Percentiles rank a stretch among this genome's conserved stretches.
phyloP scores from a whole-genome alignment of 1,139 yeast genomes.

The Blastobotrys indianensis region DNA sequence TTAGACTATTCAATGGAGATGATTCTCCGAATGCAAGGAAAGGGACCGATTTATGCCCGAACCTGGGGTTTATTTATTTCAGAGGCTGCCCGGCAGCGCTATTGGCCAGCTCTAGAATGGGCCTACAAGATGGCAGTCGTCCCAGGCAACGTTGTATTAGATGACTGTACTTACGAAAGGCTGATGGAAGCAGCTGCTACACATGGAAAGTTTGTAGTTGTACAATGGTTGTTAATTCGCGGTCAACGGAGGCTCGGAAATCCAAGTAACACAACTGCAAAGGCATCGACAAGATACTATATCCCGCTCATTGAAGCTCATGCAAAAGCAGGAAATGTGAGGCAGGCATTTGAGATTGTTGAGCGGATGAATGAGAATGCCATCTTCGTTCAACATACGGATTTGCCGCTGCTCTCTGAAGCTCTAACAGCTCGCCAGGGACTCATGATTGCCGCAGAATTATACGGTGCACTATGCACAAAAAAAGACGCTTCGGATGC shows the following conservation, averaged over 20 bases:
- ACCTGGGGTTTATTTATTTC: constrained; percentile 34
- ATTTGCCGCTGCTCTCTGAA: constrained; percentile 21
- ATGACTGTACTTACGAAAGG: constrained; percentile 27
- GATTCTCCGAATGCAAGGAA: constrained; percentile 22
- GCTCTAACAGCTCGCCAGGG: constrained; percentile 36
- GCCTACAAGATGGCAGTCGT: constrained; percentile 27
- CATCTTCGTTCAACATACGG: constrained; percentile 15
- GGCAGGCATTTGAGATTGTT: constrained; percentile 16
- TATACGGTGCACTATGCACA: constrained; percentile 27
- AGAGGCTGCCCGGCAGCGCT: constrained; percentile 21
- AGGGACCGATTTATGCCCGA: constrained; percentile 26
- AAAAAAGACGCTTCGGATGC: constrained; percentile 18
- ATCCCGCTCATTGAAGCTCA: constrained; percentile 27
- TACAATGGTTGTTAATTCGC: constrained; percentile 30
- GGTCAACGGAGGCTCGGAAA: neutral
- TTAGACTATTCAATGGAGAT: constrained; percentile 28
- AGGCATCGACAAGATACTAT: constrained; percentile 6
- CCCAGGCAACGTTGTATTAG: constrained; percentile 30
- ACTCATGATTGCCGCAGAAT: constrained; percentile 57
- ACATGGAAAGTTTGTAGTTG: constrained; percentile 24
- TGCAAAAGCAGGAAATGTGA: constrained; percentile 19
- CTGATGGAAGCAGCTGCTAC: constrained; percentile 27
- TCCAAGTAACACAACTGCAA: neutral
- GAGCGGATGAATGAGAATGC: constrained; percentile 24
- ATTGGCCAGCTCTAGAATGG: constrained; percentile 29